Percentiles rank a stretch among this genome's conserved stretches.
Conservation (phyloP, 805 yeast genomes). For the Blastobotrys peoriensis region DNA sequence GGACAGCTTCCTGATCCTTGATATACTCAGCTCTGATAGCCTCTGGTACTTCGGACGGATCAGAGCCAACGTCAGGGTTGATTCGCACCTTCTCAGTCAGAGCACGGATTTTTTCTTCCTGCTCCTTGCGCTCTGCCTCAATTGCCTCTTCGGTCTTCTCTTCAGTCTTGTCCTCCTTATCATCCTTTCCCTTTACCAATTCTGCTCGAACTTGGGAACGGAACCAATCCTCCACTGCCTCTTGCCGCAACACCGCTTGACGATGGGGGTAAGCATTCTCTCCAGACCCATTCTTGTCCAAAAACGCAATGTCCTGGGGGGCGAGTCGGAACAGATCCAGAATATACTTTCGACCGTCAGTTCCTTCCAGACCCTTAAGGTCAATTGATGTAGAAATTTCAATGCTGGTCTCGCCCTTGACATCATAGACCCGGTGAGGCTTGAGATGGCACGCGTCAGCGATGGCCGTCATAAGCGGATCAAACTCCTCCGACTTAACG, state of each 20-base stretch:
- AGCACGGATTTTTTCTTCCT: conserved; percentile 25
- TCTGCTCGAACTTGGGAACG: conserved; percentile 54
- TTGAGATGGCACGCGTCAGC: conserved; percentile 76
- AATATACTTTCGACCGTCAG: conserved; percentile 77
- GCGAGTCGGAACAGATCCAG: conserved; percentile 79
- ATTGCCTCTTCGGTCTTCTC: conserved; percentile 29
- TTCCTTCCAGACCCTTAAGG: conserved; percentile 79
- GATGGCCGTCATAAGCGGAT: conserved; percentile 48
- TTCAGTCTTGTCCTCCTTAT: conserved; percentile 9
- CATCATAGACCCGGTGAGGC: conserved; percentile 51
- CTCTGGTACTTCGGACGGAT: conserved; percentile 33
- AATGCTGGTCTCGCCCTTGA: conserved; percentile 37
- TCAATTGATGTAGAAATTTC: conserved; percentile 66
- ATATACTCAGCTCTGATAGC: conserved; percentile 33
- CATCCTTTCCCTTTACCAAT: conserved; percentile 15
- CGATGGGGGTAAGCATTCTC: conserved; percentile 64
- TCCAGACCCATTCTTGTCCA: conserved; percentile 48
- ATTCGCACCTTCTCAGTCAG: conserved; percentile 51
- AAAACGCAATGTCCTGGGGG: conserved; percentile 77
- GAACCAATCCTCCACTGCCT: conserved; percentile 92
- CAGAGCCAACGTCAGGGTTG: conserved; percentile 70
- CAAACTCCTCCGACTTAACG: conserved; percentile 47
- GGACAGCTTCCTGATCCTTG: conserved; percentile 58
- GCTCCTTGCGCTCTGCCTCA: conserved; percentile 36
- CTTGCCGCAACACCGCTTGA: conserved; percentile 73